Percentiles rank a stretch among this genome's conserved stretches.
phyloP scores from a whole-genome alignment of 2,329 filamentous ascomycete species.

The Beauveria caledonica region DNA sequence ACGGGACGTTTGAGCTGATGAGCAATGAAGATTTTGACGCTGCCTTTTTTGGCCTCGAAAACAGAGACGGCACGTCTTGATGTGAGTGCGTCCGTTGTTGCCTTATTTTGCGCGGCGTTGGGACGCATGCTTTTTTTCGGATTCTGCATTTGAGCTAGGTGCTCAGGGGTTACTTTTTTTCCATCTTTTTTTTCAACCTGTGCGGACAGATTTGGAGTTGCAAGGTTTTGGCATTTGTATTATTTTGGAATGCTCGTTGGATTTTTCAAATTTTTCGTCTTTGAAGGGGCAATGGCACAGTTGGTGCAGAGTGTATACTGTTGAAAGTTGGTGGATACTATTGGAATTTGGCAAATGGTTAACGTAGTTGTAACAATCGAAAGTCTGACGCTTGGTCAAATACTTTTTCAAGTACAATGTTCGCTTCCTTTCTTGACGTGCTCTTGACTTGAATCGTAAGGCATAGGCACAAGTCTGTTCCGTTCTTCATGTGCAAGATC shows the following conservation, averaged over 20 bases:
- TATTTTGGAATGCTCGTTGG: background rate
- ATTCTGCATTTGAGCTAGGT: conserved; percentile 2
- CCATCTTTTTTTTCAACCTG: background rate
- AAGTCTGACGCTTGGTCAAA: background rate
- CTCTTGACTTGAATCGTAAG: background rate
- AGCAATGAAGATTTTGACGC: conserved; percentile 40
- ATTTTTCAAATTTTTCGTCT: background rate
- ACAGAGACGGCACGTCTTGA: conserved; percentile 14
- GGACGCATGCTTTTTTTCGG: background rate
- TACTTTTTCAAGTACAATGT: too few species aligned
- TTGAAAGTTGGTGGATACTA: background rate
- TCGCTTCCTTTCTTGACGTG: background rate
- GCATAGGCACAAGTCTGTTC: background rate
- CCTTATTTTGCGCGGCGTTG: background rate
- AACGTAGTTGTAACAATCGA: too few species aligned
- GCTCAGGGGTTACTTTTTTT: background rate
- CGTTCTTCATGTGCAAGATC: background rate
- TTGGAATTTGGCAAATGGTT: background rate
- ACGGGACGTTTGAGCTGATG: conserved; percentile 31
- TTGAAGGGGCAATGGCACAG: background rate
- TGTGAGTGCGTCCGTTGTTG: background rate
- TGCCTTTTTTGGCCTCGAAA: conserved; percentile 35
- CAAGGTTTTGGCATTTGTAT: background rate
- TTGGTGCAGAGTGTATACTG: background rate
- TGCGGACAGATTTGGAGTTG: background rate